These are phyloP conservation scores for Solanum chiquidenum DNA, from an alignment of 257 asterid genomes.

Conservation along the genomic window DNA sequence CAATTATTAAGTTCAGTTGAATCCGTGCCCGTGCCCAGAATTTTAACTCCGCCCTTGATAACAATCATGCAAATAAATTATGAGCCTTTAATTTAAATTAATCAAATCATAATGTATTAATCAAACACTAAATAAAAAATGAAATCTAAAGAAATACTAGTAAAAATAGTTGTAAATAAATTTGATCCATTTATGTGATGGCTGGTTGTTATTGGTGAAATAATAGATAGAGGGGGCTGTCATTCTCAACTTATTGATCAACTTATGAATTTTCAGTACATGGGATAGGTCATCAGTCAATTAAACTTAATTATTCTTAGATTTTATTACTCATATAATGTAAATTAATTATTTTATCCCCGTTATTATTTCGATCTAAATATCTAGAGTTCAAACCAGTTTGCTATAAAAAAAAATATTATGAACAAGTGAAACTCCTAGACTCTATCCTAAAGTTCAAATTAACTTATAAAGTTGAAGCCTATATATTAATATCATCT, in stretches of 20 bases:
- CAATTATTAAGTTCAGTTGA: too few relatives aligned
- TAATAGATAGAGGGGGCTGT: constrained; percentile 20
- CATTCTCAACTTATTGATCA: constrained; percentile 16
- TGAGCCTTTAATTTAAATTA: neutral
- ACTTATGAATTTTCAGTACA: constrained; percentile 6
- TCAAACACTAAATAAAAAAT: neutral
- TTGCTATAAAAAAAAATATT: neutral
- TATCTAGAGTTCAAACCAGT: neutral
- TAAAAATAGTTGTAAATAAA: neutral
- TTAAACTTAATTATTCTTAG: constrained; percentile 5
- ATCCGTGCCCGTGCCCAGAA: fast-evolving
- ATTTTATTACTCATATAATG: neutral
- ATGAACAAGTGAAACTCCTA: neutral
- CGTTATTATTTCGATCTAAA: too few relatives aligned
- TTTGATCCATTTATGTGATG: neutral
- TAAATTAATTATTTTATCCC: too few relatives aligned
- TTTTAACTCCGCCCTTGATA: neutral
- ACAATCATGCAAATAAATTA: neutral
- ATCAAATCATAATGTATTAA: fast-evolving
- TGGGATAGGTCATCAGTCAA: constrained; percentile 8
- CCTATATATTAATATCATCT: neutral
- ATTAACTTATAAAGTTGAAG: neutral
- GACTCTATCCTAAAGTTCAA: neutral
- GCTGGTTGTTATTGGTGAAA: neutral
- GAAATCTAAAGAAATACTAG: neutral